Conservation (phyloP, 805 yeast genomes). For the Candida qinlingensis region DNA sequence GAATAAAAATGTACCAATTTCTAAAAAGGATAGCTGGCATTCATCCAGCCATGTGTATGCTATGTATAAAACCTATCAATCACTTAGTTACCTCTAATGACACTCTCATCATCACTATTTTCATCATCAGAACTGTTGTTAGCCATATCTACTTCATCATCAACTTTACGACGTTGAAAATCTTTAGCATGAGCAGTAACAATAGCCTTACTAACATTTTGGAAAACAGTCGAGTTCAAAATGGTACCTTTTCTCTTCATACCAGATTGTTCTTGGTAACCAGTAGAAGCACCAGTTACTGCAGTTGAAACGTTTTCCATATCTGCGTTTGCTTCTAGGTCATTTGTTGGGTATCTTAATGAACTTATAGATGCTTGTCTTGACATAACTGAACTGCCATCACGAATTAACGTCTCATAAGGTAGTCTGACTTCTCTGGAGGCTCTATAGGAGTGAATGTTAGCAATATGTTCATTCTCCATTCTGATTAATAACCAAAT, state of each 20-base stretch:
- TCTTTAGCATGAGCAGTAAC: constrained; percentile 80
- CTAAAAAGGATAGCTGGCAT: too few species aligned
- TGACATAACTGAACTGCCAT: constrained; percentile 22
- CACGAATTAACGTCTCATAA: constrained; percentile 42
- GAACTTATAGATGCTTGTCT: not conserved
- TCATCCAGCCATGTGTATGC: too few species aligned
- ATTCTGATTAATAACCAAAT: constrained; percentile 90
- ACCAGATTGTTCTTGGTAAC: not conserved
- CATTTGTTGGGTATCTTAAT: not conserved
- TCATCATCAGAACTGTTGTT: constrained; percentile 25
- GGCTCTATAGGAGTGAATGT: constrained; percentile 80
- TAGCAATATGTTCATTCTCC: constrained; percentile 94
- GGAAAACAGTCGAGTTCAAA: constrained; percentile 28
- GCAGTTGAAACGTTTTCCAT: not conserved
- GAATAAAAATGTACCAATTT: too few species aligned
- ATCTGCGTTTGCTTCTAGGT: constrained; percentile 9
- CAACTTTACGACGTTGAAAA: constrained; percentile 46
- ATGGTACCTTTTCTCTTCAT: constrained; percentile 19
- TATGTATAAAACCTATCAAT: too few species aligned
- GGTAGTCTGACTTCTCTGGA: constrained; percentile 86
- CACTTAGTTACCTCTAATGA: not conserved
- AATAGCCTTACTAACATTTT: constrained; percentile 46
- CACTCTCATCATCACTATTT: constrained; percentile 27
- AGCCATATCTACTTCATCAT: constrained; percentile 16
- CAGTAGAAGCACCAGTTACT: not conserved